Base-by-base conservation (phyloP, 768 basidiomycete genomes). In the Trichaptum fuscoviolaceum region DNA sequence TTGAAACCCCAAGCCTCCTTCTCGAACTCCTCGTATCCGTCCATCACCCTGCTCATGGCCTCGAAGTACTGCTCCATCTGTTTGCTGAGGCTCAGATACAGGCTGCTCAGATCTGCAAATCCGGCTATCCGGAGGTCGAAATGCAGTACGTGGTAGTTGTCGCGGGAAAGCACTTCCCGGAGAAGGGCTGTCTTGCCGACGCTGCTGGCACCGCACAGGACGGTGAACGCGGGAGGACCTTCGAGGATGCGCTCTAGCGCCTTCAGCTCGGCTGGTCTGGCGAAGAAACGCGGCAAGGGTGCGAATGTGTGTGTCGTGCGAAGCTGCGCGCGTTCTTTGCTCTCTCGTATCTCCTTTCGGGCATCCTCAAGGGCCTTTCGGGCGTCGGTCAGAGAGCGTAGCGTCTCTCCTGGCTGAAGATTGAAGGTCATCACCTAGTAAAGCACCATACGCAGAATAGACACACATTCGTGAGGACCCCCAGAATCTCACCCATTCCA, bases 121-220 rank as follows among this genome's bases (percentile, higher is more conserved):
- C 91, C 92, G 2, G 92, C 85, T 62, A 93, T 92, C 5, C 92
- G 86, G 58, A 95, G 81, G 75, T 94, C 92, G 69, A 94, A 91
- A 72, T 92, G 89, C 62, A 93, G 82, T 64, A 93, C 90, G 76
- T 92, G 90, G 72, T 89, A 94, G 63, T 79, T 79, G 10, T 87
- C 82, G 23, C 81, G 79, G 12, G 86, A 87, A 26, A 95, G 84
- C 27, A 93, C 85, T 76, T 94, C 90, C 59, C 92, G 84, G 15
- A 94, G 80, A 8, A 95, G 83, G 0, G 89, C 87, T 6, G 93
- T 95, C 88, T 94, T 94, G 67, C 93, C 92, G 1, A 89, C 90
- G 9, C 88, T 88, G 68, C 89, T 90, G 34, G 91, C 90, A 3
- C 92, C 92, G 66, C 91, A 92, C 8, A 93, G 77, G 8, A 93